Evolutionary conservation across 208 protist genomes (phyloP).

Genomic region (Naegleria gruberi): DNA sequence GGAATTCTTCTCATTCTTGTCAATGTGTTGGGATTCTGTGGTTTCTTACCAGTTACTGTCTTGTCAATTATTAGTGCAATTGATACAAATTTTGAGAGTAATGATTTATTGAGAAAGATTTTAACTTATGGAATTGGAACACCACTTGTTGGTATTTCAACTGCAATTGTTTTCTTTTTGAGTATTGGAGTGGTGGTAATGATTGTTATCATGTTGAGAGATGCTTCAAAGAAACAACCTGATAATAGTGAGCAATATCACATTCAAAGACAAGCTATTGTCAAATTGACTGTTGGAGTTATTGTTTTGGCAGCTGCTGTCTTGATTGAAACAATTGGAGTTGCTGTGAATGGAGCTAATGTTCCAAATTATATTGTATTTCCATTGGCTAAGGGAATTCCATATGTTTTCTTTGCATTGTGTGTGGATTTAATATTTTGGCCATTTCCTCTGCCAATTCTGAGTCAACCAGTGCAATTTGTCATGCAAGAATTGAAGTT

Average conservation of each 20-base stretch:
- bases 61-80: not conserved
- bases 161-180: not conserved
- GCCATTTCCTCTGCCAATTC: not conserved
- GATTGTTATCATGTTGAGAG: not conserved
- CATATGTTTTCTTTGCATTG: not conserved
- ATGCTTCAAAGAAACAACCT: not conserved
- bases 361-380: not conserved
- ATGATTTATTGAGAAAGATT: not conserved
- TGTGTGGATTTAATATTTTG: not conserved
- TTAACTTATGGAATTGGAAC: not conserved
- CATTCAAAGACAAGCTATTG: not conserved
- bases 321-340: not conserved
- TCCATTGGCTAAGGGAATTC: not conserved
- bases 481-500: not conserved
- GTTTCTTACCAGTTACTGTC: not conserved
- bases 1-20: not conserved
- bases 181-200: not conserved
- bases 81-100: not conserved
- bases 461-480: not conserved
- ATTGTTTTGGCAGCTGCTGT: not conserved
- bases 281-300: not conserved
- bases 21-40: not conserved
- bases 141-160: not conserved
- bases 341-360: not conserved
- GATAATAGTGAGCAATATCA: not conserved